A percentile compares a stretch with the other conserved stretches of the same genome.
Evolutionary conservation across 2,329 filamentous ascomycete species (phyloP).

Genomic region (Talaromyces sp.): DNA sequence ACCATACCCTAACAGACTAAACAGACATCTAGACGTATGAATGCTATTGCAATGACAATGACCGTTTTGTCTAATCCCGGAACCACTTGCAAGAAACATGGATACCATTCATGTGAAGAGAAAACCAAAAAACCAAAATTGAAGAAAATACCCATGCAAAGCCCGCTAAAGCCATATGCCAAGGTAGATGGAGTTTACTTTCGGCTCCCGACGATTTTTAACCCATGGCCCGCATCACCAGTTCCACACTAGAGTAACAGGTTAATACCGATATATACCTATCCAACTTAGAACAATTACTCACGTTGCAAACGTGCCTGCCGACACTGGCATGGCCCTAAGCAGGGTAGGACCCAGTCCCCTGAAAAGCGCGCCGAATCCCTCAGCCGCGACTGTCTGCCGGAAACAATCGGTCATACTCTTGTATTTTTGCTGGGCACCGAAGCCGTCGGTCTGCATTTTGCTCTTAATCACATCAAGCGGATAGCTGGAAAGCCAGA

Average conservation of each 20-base stretch:
- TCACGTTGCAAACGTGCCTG: slow-evolving; percentile 88
- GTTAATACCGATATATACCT: slow-evolving; percentile 15
- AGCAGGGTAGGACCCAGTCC: slow-evolving; percentile 85
- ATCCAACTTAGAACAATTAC: slow-evolving; percentile 16
- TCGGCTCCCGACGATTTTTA: slow-evolving; percentile 15
- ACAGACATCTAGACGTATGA: neutral
- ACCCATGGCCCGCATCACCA: slow-evolving; percentile 44
- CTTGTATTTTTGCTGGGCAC: slow-evolving; percentile 63
- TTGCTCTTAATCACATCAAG: slow-evolving; percentile 98
- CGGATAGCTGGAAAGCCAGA: slow-evolving; percentile 92
- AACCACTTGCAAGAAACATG: neutral
- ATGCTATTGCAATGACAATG: neutral
- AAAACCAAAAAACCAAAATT: neutral
- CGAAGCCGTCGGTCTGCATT: slow-evolving; percentile 97
- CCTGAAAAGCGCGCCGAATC: slow-evolving; percentile 85
- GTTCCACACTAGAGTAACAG: slow-evolving; percentile 34
- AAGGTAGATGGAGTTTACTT: neutral
- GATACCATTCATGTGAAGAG: neutral
- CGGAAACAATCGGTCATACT: slow-evolving; percentile 86
- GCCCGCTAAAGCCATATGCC: neutral
- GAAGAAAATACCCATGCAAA: neutral
- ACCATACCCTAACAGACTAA: neutral
- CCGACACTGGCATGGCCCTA: slow-evolving; percentile 94
- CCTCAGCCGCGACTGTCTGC: slow-evolving; percentile 74
- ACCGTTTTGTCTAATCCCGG: neutral